phyloP scores from a whole-genome alignment of 2,329 filamentous ascomycete genomes.

The Diaporthe ilicicola region DNA sequence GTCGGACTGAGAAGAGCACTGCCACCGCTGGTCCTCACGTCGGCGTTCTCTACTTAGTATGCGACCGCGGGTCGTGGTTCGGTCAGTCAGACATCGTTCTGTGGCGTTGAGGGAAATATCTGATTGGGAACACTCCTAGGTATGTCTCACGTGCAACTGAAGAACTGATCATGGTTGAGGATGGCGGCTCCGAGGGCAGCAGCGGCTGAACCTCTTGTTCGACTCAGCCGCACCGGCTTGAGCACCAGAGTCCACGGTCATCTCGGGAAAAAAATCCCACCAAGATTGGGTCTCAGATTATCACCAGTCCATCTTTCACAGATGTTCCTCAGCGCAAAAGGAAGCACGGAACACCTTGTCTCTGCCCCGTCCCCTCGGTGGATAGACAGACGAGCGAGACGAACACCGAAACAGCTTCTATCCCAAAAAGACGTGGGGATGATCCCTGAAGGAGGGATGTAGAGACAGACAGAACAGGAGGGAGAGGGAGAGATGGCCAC shows the following conservation, averaged over 20 bases:
- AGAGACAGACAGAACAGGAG: background rate
- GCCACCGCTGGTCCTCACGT: too few species aligned
- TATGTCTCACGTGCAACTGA: background rate
- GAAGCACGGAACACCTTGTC: too few species aligned
- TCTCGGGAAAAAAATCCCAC: background rate
- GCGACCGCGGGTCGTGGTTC: background rate
- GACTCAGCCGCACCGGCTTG: slow-evolving; percentile 6
- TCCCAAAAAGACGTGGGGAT: background rate
- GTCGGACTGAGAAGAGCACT: too few species aligned
- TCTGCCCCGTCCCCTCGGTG: too few species aligned
- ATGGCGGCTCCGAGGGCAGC: background rate
- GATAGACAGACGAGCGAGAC: too few species aligned
- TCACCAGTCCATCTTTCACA: too few species aligned
- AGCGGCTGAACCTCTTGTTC: background rate
- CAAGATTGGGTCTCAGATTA: too few species aligned
- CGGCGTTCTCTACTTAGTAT: background rate
- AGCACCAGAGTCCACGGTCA: background rate
- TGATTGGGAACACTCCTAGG: background rate
- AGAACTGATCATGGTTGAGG: background rate
- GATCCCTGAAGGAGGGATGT: background rate
- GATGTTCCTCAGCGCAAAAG: too few species aligned
- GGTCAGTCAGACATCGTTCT: background rate
- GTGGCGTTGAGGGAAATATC: background rate
- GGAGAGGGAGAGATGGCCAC: slow-evolving; percentile 43
- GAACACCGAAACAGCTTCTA: background rate